phyloP scores from a whole-genome alignment of 2,329 filamentous ascomycete genomes.

The Neonectria punicea region DNA sequence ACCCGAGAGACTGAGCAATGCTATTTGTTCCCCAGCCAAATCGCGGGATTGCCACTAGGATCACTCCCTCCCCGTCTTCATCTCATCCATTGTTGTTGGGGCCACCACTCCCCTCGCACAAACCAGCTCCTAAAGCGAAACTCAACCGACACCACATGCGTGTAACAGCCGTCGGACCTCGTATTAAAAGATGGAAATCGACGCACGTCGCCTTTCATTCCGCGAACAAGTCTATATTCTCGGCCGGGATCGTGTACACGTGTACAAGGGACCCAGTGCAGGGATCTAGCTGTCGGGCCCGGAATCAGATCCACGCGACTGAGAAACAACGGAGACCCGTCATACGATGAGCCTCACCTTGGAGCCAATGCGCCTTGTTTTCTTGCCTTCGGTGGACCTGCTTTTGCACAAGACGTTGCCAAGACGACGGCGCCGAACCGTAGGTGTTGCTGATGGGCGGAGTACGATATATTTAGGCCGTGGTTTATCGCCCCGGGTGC shows the following conservation, averaged over 20 bases:
- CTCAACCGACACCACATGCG: constrained; percentile 13
- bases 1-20: not conserved
- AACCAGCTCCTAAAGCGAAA: not conserved
- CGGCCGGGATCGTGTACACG: constrained; percentile 27
- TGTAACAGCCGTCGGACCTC: constrained; percentile 33
- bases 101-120: not conserved
- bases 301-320: not conserved
- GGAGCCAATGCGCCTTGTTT: not conserved
- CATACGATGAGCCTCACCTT: not conserved
- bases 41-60: not conserved
- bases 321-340: not conserved
- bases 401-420: not conserved
- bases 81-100: not conserved
- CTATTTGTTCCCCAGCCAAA: not conserved
- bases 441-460: not conserved
- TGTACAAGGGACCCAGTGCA: constrained; percentile 16
- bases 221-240: constrained; percentile 5
- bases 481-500: not conserved
- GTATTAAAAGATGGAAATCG: constrained; percentile 18
- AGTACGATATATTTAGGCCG: not conserved
- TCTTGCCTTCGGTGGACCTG: not conserved
- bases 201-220: not conserved
- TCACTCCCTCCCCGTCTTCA: not conserved
- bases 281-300: constrained; percentile 11
- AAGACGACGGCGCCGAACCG: not conserved